Percentiles rank a stretch among this genome's conserved stretches.
Conservation (phyloP, 768 basidiomycete genomes). For the Lactarius evosmus region DNA sequence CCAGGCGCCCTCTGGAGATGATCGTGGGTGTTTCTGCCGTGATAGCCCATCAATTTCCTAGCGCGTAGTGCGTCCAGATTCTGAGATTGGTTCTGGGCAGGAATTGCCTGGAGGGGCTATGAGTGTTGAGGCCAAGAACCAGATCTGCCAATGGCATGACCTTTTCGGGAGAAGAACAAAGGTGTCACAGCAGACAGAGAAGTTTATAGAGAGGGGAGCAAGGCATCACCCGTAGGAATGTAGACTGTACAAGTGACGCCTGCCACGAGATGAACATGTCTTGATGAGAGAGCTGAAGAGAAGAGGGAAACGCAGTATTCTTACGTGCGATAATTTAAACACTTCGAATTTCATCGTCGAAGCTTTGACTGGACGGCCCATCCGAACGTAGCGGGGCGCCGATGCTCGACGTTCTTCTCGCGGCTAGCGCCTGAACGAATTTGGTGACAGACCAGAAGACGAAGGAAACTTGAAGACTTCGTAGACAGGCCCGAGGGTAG, state of each 20-base stretch:
- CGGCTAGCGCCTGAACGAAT: background rate
- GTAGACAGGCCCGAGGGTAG: conserved; percentile 16
- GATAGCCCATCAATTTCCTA: conserved; percentile 12
- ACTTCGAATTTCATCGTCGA: conserved; percentile 2
- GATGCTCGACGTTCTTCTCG: background rate
- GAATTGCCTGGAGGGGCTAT: conserved; percentile 11
- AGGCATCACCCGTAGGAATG: background rate
- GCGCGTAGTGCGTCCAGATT: background rate
- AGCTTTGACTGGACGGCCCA: background rate
- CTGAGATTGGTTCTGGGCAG: conserved; percentile 1
- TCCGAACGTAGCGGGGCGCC: conserved; percentile 15
- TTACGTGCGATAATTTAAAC: background rate
- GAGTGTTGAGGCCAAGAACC: background rate
- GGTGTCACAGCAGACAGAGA: background rate
- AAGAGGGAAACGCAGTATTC: background rate
- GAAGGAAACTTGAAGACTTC: conserved; percentile 1
- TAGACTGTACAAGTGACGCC: background rate
- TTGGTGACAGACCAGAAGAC: background rate
- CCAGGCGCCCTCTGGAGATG: background rate
- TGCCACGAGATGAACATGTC: background rate
- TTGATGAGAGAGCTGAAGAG: background rate
- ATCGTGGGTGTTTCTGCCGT: conserved; percentile 6
- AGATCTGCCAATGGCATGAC: background rate
- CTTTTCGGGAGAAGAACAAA: background rate
- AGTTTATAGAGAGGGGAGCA: background rate